phyloP scores from a whole-genome alignment of 306 rosid species.

The Lablab purpureus region DNA sequence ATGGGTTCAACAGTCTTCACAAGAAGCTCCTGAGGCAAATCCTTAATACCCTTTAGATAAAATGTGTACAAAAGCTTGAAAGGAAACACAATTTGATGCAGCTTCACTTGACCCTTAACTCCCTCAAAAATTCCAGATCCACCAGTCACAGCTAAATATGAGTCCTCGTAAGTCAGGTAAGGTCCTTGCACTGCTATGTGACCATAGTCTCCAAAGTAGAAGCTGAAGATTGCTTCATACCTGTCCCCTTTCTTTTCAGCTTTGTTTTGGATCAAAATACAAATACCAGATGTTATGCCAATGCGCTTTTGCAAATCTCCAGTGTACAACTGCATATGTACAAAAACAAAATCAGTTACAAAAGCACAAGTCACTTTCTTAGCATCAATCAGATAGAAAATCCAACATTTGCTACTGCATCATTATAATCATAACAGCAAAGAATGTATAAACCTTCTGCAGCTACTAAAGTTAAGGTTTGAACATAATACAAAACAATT shows the following conservation, averaged over 20 bases:
- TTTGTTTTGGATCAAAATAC: conserved; percentile 62
- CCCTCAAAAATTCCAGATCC: conserved; percentile 77
- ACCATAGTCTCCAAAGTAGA: conserved; percentile 71
- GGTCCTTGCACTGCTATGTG: conserved; percentile 66
- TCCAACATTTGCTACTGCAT: neutral
- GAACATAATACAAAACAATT: neutral
- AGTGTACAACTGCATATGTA: conserved; percentile 53
- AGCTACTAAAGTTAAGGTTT: neutral
- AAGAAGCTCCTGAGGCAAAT: conserved; percentile 60
- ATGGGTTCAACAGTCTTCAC: conserved; percentile 53
- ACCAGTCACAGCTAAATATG: conserved; percentile 65
- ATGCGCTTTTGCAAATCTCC: conserved; percentile 64
- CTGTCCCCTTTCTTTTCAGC: conserved; percentile 63
- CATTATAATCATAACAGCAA: neutral
- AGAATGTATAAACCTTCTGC: neutral
- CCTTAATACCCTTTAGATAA: conserved; percentile 64
- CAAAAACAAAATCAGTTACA: neutral
- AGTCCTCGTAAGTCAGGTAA: conserved; percentile 66
- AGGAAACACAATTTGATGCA: conserved; percentile 64
- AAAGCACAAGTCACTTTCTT: neutral
- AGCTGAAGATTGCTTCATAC: conserved; percentile 72
- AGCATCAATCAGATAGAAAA: neutral
- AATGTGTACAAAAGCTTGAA: conserved; percentile 72
- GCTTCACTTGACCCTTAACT: conserved; percentile 61
- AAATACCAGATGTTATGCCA: conserved; percentile 68